Percentiles rank a stretch among this genome's conserved stretches.
Evolutionary conservation across 1,284 basidiomycete genomes (phyloP).

Genomic region (Austroboletus novae-zelandiae): DNA sequence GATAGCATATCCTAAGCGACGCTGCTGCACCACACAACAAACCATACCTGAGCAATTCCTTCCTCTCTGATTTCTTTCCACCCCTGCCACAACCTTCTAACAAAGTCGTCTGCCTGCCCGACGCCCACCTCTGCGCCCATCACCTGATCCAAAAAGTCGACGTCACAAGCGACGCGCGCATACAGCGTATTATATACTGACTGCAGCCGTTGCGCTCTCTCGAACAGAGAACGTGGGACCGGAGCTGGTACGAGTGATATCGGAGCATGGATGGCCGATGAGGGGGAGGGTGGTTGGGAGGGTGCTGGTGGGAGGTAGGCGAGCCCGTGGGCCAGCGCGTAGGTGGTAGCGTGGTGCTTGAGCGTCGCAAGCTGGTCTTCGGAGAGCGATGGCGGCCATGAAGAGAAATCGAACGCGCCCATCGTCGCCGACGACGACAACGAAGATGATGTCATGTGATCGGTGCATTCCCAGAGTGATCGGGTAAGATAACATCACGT

Average conservation of each 20-base stretch:
- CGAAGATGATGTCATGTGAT: background rate
- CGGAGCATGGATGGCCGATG: conserved; percentile 85
- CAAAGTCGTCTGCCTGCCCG: conserved; percentile 84
- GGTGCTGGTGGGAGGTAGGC: conserved; percentile 69
- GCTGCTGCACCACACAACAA: background rate
- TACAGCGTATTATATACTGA: conserved; percentile 84
- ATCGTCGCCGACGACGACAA: conserved; percentile 8
- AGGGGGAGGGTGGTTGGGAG: conserved; percentile 51
- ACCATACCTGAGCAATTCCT: conserved; percentile 44
- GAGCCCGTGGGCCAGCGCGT: conserved; percentile 83
- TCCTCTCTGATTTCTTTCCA: conserved; percentile 78
- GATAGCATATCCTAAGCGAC: conserved; percentile 3
- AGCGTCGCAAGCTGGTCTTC: conserved; percentile 57
- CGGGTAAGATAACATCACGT: conserved; percentile 14
- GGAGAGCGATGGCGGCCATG: conserved; percentile 76
- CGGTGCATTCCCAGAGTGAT: background rate
- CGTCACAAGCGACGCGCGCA: conserved; percentile 79
- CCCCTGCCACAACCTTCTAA: conserved; percentile 80
- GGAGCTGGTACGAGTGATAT: conserved; percentile 87
- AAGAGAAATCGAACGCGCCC: conserved; percentile 41
- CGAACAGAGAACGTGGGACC: conserved; percentile 75
- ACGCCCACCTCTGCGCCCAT: conserved; percentile 79
- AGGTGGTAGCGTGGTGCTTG: conserved; percentile 71
- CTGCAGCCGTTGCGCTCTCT: conserved; percentile 69
- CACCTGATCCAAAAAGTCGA: conserved; percentile 75